Evolutionary conservation across 2,329 filamentous ascomycete species (phyloP), one percentile per base, ranked within the genome.

Genomic region (Dactylellina sp.): DNA sequence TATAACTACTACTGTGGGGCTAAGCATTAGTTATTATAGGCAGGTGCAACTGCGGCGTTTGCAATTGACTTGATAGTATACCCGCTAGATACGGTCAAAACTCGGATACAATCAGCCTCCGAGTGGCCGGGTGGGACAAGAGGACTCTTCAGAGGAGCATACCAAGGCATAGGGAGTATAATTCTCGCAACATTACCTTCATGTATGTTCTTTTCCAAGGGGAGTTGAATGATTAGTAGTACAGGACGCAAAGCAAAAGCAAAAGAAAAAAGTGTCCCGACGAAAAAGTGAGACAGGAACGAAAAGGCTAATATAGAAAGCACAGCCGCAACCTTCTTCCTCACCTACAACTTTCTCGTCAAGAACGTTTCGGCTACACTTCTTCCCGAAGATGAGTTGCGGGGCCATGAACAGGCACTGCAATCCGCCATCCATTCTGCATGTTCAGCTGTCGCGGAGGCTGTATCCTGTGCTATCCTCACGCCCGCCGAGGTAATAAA

Each of bases 401-500:
- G 32, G 12, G 20, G 25, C 2, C 53, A 0, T n/a, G n/a, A n/a
- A 91, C 91, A 0, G 83, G 56, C 50, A 0, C 91, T 91, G 0
- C 84, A 87, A 56, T 88, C 92, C 0, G 76, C 92, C 7, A 86
- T 93, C 63, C 90, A 97, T 80, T 86, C 90, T 4, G 81, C 86
- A 1, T 89, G 92, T 11, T 96, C 92, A 0, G 89, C 88, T 1
- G 82, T 88, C 14, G 93, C 90, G 0, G 93, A 97, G 81, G 86
- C 93, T 77, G 91, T 92, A 1, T 93, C 92, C 3, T 97, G 93
- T 79, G 85, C 92, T 18, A 91, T 97, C 74, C 86, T 97, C 37
- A 94, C 93, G 0, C 93, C 93, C 0, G 92, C 92, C 12, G 93
- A 97, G 80, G 91, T 96, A 6, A 87, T 97, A 76, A 97, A 97